Percentiles rank a stretch among this genome's conserved stretches.
phyloP scores from a whole-genome alignment of 2,329 filamentous ascomycete species.

The Albophoma yamanashiensis region DNA sequence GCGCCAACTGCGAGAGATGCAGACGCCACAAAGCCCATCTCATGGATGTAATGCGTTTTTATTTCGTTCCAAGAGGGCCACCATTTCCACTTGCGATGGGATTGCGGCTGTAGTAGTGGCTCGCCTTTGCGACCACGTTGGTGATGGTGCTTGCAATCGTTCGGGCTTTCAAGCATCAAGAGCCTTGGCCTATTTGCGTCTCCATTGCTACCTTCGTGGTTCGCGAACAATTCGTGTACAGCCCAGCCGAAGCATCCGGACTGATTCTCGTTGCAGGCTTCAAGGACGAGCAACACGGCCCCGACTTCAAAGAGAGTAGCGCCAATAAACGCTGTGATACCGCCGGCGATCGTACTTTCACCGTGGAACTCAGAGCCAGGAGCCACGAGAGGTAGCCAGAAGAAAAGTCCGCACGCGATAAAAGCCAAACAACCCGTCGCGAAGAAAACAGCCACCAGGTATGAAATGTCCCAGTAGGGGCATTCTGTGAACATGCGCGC shows the following conservation, averaged over 20 bases:
- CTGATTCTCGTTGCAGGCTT: constrained; percentile 49
- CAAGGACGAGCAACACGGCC: constrained; percentile 44
- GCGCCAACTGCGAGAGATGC: constrained; percentile 45
- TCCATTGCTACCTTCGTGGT: too few species aligned
- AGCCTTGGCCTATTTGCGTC: too few species aligned
- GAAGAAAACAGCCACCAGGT: constrained; percentile 9
- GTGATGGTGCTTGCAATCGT: neutral
- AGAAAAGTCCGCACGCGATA: constrained; percentile 32
- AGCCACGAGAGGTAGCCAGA: constrained; percentile 45
- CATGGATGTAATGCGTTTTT: constrained; percentile 46
- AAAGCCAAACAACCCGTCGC: constrained; percentile 11
- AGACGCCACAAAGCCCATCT: constrained; percentile 53
- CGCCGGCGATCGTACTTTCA: constrained; percentile 25
- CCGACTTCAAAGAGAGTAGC: constrained; percentile 50
- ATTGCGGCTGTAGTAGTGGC: neutral
- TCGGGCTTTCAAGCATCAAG: too few species aligned
- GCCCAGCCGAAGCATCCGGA: neutral
- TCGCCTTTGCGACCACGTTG: neutral
- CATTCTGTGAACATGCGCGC: constrained; percentile 9
- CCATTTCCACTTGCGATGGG: constrained; percentile 40
- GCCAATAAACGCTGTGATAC: constrained; percentile 47
- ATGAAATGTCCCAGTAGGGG: constrained; percentile 13
- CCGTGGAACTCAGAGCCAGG: constrained; percentile 39
- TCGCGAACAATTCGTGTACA: neutral
- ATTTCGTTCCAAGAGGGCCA: constrained; percentile 44